Conservation (phyloP, 495 filamentous ascomycete species). For the Terfezia boudieri region DNA sequence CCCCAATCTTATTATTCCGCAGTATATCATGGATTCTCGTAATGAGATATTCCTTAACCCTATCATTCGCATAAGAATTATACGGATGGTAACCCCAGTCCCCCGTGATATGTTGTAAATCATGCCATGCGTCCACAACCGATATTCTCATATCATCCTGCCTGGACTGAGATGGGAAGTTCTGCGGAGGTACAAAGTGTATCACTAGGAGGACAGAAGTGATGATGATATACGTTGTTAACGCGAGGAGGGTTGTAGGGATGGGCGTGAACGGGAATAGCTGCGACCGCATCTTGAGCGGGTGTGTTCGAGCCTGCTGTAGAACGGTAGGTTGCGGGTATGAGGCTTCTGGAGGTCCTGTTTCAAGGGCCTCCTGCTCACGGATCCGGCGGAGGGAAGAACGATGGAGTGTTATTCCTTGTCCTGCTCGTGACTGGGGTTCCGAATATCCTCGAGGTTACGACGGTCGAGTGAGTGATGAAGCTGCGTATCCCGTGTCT, state of each 20-base stretch:
- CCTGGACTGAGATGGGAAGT: constrained; percentile 31
- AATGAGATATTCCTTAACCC: constrained; percentile 56
- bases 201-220: constrained; percentile 33
- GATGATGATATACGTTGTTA: not conserved
- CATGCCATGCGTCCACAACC: constrained; percentile 64
- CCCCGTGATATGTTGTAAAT: constrained; percentile 51
- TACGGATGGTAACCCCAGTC: constrained; percentile 54
- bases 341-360: no score
- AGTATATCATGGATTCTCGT: constrained; percentile 45
- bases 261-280: not conserved
- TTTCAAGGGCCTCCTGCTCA: no score
- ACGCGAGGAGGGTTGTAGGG: not conserved
- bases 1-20: constrained; percentile 28
- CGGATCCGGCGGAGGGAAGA: no score
- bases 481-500: no score
- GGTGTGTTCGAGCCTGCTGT: no score
- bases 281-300: not conserved
- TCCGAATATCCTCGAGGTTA: no score
- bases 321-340: no score
- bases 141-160: constrained; percentile 39
- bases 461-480: no score
- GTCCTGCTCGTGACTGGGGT: no score
- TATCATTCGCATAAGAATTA: constrained; percentile 65
- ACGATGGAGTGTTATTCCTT: no score
- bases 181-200: constrained; percentile 47